phyloP scores from a whole-genome alignment of 192 early-diverging fungal species.

The Coemansia sp. region DNA sequence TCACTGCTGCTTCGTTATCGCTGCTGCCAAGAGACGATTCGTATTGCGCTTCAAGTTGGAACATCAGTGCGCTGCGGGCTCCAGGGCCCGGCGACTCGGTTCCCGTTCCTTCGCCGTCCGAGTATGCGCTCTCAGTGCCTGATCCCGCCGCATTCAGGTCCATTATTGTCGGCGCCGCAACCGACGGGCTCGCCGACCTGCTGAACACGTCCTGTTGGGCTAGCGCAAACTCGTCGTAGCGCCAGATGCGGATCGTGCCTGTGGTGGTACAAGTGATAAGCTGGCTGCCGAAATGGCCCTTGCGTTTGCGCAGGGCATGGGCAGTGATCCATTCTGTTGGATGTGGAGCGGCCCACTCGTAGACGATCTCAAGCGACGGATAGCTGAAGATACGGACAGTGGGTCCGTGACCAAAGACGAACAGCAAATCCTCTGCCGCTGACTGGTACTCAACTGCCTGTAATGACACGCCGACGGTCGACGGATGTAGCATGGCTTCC shows the following conservation, averaged over 20 bases:
- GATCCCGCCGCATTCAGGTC: conserved; percentile 10
- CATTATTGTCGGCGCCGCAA: background rate
- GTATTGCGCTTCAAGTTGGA: conserved; percentile 39
- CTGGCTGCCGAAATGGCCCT: conserved; percentile 46
- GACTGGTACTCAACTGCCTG: conserved; percentile 48
- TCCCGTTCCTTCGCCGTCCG: conserved; percentile 10
- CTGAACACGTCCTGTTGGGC: conserved; percentile 47
- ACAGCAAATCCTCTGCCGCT: conserved; percentile 44
- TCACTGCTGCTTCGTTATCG: conserved; percentile 21
- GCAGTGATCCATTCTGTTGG: conserved; percentile 43
- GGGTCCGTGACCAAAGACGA: conserved; percentile 41
- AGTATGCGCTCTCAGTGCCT: conserved; percentile 21
- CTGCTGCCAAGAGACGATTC: conserved; percentile 16
- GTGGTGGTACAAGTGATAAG: conserved; percentile 48
- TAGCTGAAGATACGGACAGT: conserved; percentile 36
- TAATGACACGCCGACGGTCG: conserved; percentile 17
- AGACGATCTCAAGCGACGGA: conserved; percentile 47
- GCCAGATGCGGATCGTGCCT: conserved; percentile 50
- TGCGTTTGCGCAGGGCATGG: conserved; percentile 40
- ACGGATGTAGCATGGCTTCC: conserved; percentile 24
- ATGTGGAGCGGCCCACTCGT: conserved; percentile 49
- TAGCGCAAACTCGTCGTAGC: conserved; percentile 53
- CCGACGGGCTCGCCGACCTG: conserved; percentile 25
- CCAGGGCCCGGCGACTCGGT: background rate
- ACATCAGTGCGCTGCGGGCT: conserved; percentile 11